Evolutionary conservation across 768 basidiomycete genomes (phyloP), one percentile per base, ranked within the genome.

Genomic region (Peribolospora kevripleyi): DNA sequence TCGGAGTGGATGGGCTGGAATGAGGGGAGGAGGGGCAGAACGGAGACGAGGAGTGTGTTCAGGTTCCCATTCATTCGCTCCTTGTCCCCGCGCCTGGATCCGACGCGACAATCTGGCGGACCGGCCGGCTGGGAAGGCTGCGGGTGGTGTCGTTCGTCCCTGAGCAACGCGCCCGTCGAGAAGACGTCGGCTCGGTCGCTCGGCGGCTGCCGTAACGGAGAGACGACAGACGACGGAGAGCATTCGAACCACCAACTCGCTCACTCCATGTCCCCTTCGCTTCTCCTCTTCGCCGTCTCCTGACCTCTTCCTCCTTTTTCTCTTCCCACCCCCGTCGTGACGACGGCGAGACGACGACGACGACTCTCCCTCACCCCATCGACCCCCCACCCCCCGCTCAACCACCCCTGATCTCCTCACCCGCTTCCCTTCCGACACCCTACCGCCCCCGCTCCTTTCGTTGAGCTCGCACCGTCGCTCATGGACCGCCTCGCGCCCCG

Each of bases 41-140:
- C n/a, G n/a, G n/a, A n/a, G n/a, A n/a, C n/a, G n/a, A n/a, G n/a
- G n/a, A n/a, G n/a, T n/a, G n/a, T n/a, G n/a, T n/a, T n/a, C n/a
- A n/a, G n/a, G n/a, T n/a, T n/a, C n/a, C n/a, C n/a, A 6, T 3
- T 11, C 7, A 25, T 7, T 42, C 7, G 5, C 10, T 36, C 11
- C 10, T 9, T 3, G 3, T 6, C 2, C 1, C 41, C n/a, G 9
- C 8, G 0, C 47, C 0, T 5, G 10, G 55, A 61, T 56, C 54
- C 60, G 55, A 56, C 56, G 48, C 54, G 55, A n/a, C 61, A 61
- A 54, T 63, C 59, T 45, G 58, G 62, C 3, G 50, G 58, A 47
- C 50, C 57, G 14, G 37, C 40, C 52, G 43, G 37, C 7, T 11
- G 25, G 42, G 11, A 5, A 41, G 2, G 25, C 14, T 7, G 49